Evolutionary conservation across 2,329 filamentous ascomycete genomes (phyloP).

Genomic region (Cladosporium austrohemisphaericum): DNA sequence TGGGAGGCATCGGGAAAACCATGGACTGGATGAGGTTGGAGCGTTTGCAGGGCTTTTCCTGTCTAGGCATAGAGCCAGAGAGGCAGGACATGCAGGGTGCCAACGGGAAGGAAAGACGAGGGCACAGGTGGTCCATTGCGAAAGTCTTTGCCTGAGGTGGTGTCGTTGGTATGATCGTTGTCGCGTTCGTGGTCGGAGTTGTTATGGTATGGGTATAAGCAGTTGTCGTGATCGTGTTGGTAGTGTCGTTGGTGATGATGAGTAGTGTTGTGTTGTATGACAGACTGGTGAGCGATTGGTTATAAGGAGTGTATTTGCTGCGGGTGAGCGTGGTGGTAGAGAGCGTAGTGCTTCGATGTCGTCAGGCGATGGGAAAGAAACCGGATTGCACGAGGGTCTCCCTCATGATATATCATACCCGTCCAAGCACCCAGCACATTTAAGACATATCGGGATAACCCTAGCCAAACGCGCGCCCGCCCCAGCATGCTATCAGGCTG

Average conservation of each 20-base stretch:
- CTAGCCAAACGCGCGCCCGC: conserved; percentile 6
- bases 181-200: background rate
- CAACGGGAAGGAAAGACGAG: conserved; percentile 26
- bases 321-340: conserved; percentile 2
- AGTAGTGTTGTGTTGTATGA: no score
- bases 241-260: background rate
- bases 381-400: conserved; percentile 1
- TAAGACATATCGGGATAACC: conserved; percentile 15
- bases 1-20: conserved; percentile 9
- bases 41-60: background rate
- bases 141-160: background rate
- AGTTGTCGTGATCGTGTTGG: conserved; percentile 1
- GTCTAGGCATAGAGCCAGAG: conserved; percentile 16
- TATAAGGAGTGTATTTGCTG: conserved; percentile 1
- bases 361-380: conserved; percentile 1
- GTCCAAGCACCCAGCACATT: conserved; percentile 13
- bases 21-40: conserved; percentile 8
- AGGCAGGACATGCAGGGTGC: conserved; percentile 32
- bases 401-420: conserved; percentile 10
- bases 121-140: conserved; percentile 32
- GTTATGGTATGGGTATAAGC: no score
- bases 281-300: background rate
- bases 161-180: background rate
- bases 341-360: conserved; percentile 13
- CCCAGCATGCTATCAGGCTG: conserved; percentile 11